Evolutionary conservation across 805 yeast genomes (phyloP), one percentile per base, ranked within the genome.

Genomic region (Wickerhamiella sorbophila): DNA sequence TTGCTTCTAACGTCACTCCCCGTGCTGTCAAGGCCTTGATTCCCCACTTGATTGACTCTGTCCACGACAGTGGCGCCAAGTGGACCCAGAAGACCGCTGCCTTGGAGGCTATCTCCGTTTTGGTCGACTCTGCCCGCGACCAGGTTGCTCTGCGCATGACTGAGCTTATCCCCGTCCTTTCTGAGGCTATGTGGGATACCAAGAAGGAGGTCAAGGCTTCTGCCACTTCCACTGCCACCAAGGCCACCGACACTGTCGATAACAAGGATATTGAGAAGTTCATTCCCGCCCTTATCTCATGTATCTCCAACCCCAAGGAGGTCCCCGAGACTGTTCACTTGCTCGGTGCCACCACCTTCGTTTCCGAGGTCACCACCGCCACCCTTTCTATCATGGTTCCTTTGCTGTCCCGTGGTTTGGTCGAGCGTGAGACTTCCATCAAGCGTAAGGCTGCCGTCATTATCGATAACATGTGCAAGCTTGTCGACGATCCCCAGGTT

Each of bases 171-270:
- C 98, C 99, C 68, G 91, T 80, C 55, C 73, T 91, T 60, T 91
- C 98, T 58, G 99, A 91, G 75, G 85, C 96, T 60, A 91, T 91
- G 97, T 91, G 99, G 99, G 98, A 91, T 71, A 91, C 99, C 70
- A 91, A 91, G 79, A 74, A 75, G 70, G 97, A 91, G 63, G 98
- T 91, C 64, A 91, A 91, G 80, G 75, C 73, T 56, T 94, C 93
- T 65, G 97, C 99, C 52, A 82, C 91, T 57, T 79, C 78, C 60
- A 85, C 97, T 67, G 86, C 91, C 77, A 75, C 87, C 68, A 84
- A 85, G 71, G 79, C 94, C 56, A 91, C 98, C 59, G 91, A 87
- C 69, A 86, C 97, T 62, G 88, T 91, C 57, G 93, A 88, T 68
- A 91, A 91, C 91, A 91, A 88, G 80, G 99, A 91, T 87, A 93